Conservation (phyloP, 352 stramenopile species). For the Phytophthora niederhauseri region DNA sequence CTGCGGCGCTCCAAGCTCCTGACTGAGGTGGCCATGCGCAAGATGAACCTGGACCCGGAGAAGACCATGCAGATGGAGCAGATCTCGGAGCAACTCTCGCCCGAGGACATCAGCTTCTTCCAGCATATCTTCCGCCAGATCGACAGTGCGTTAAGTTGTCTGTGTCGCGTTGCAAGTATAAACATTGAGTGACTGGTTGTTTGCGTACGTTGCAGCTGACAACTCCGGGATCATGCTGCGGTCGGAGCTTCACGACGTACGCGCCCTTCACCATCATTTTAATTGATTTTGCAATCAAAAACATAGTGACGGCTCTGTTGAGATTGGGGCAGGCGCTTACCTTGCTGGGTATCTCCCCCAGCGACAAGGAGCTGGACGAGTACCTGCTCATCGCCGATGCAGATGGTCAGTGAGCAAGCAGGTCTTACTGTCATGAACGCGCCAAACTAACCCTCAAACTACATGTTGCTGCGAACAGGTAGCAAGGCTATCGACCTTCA, state of each 20-base stretch:
- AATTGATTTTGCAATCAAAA: background rate
- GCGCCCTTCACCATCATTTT: background rate
- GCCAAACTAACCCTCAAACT: background rate
- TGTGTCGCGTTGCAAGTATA: background rate
- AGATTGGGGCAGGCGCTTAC: conserved; percentile 42
- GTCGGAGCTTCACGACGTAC: conserved; percentile 62
- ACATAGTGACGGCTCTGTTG: background rate
- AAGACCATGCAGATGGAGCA: conserved; percentile 66
- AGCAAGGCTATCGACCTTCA: conserved; percentile 75
- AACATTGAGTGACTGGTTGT: background rate
- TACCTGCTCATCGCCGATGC: conserved; percentile 68
- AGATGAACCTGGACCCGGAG: conserved; percentile 64
- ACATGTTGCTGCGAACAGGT: conserved; percentile 13
- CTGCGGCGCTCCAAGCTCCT: conserved; percentile 60
- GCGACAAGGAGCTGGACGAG: conserved; percentile 72
- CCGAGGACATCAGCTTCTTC: conserved; percentile 69
- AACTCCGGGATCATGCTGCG: conserved; percentile 68
- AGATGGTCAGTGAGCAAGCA: conserved; percentile 31
- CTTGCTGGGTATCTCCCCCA: conserved; percentile 58
- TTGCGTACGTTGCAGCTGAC: conserved; percentile 38
- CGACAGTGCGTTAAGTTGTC: conserved; percentile 42
- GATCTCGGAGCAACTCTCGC: conserved; percentile 61
- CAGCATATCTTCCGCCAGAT: conserved; percentile 75
- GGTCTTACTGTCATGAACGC: background rate
- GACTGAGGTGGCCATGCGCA: conserved; percentile 65